These are phyloP conservation scores for Auricularia sp. DNA, from an alignment of 768 basidiomycete genomes.

Conservation along the genomic window DNA sequence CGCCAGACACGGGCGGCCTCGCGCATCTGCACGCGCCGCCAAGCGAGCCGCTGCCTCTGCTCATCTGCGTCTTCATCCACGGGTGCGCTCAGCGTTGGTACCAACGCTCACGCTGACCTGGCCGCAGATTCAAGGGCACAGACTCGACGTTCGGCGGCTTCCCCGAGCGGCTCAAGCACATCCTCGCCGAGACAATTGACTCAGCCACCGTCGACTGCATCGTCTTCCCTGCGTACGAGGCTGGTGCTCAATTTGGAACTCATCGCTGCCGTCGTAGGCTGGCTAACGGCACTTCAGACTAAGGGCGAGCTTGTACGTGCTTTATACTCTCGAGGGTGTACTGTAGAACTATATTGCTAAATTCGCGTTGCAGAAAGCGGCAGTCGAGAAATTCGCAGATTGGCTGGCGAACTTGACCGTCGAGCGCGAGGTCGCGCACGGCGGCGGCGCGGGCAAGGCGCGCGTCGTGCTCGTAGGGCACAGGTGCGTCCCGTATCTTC, in stretches of 20 bases:
- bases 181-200: constrained; percentile 55
- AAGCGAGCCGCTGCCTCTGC: constrained; percentile 24
- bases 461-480: constrained; percentile 86
- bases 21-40: neutral
- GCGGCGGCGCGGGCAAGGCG: constrained; percentile 60
- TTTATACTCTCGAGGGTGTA: neutral
- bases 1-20: neutral
- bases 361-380: constrained; percentile 51
- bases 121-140: constrained; percentile 41
- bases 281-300: constrained; percentile 39
- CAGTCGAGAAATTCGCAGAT: constrained; percentile 78
- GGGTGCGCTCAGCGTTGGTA: constrained; percentile 37
- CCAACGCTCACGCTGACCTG: constrained; percentile 11
- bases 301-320: constrained; percentile 74
- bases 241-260: constrained; percentile 19
- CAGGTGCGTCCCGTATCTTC: constrained; percentile 36
- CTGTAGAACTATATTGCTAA: too few species aligned
- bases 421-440: constrained; percentile 69
- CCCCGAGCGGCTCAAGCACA: constrained; percentile 67
- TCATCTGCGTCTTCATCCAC: constrained; percentile 71
- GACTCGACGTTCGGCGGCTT: constrained; percentile 70
- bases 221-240: constrained; percentile 88
- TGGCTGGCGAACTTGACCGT: constrained; percentile 88
- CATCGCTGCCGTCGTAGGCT: neutral
- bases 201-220: constrained; percentile 54